Evolutionary conservation across 192 early-diverging fungal species (phyloP).

Genomic region (Allomyces macrogynus): DNA sequence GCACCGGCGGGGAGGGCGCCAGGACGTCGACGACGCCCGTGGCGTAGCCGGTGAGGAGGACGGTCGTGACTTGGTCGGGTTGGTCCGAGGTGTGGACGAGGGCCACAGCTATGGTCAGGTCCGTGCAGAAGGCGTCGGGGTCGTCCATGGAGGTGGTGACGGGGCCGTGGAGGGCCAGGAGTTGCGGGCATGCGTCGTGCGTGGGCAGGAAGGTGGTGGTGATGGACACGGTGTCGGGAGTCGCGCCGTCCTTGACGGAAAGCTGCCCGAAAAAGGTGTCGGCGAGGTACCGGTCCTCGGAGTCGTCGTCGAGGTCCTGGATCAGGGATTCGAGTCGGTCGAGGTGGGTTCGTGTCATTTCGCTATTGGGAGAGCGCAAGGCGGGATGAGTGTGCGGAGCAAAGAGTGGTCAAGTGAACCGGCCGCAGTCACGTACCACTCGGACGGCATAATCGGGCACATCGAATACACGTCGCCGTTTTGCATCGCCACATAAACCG

Average conservation of each 20-base stretch:
- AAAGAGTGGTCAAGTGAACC: neutral
- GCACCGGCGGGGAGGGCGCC: neutral
- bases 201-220: too few species aligned
- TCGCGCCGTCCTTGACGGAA: neutral
- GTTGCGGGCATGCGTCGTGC: too few species aligned
- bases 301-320: neutral
- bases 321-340: neutral
- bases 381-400: neutral
- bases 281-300: neutral
- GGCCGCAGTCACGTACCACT: constrained; percentile 18
- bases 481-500: constrained; percentile 46
- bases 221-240: neutral
- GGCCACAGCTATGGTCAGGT: neutral
- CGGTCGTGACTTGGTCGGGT: too few species aligned
- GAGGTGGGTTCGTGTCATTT: neutral
- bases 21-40: neutral
- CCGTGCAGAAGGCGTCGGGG: neutral
- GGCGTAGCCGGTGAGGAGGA: neutral
- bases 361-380: neutral
- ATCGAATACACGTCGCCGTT: constrained; percentile 51
- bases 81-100: neutral
- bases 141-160: neutral
- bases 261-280: neutral
- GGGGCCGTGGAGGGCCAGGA: neutral
- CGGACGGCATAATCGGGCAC: constrained; percentile 54